phyloP scores from a whole-genome alignment of 1,284 basidiomycete genomes.

The Somion occarium region DNA sequence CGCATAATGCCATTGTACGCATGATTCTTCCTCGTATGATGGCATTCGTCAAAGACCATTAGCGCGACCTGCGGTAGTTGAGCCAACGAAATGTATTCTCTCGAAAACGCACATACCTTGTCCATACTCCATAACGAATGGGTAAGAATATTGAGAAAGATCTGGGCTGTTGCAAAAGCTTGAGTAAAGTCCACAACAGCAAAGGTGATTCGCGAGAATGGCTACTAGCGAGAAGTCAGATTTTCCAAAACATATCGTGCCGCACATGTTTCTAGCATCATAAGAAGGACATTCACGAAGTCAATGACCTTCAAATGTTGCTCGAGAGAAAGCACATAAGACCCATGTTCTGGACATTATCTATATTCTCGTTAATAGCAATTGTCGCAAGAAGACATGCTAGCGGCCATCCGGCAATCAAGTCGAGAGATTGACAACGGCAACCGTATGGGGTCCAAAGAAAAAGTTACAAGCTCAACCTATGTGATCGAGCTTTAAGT shows the following conservation, averaged over 20 bases:
- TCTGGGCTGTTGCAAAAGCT: conserved; percentile 51
- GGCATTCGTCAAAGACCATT: conserved; percentile 81
- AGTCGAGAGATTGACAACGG: too few species aligned
- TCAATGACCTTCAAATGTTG: not conserved
- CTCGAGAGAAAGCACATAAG: not conserved
- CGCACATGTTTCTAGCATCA: not conserved
- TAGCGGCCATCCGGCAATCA: too few species aligned
- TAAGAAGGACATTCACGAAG: not conserved
- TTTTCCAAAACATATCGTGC: not conserved
- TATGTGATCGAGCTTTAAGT: too few species aligned
- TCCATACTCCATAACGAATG: conserved; percentile 76
- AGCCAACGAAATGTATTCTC: not conserved
- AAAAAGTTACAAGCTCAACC: too few species aligned
- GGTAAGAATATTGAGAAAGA: conserved; percentile 72
- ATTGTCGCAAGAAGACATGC: too few species aligned
- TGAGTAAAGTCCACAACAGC: not conserved
- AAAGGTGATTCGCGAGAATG: not conserved
- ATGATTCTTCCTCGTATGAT: conserved; percentile 74
- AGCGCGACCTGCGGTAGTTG: conserved; percentile 52
- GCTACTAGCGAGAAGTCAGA: not conserved
- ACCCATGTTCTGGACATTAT: not conserved
- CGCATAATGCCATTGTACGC: conserved; percentile 79
- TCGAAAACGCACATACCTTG: conserved; percentile 34
- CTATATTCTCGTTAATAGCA: too few species aligned
- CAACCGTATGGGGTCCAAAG: too few species aligned